phyloP scores from a whole-genome alignment of 805 yeast species.

The Candida cerambycidarum region DNA sequence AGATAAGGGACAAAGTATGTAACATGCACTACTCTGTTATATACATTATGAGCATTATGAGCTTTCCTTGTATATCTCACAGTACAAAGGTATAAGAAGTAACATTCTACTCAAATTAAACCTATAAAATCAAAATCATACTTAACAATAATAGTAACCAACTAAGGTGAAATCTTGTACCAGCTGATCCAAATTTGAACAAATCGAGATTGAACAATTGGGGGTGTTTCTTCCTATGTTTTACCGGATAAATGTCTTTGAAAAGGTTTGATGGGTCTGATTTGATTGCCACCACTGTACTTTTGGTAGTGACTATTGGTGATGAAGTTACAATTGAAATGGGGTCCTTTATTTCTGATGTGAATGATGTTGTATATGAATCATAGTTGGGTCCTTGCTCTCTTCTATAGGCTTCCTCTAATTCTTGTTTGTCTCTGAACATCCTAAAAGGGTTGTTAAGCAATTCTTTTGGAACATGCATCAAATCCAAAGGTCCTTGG shows the following conservation, averaged over 20 bases:
- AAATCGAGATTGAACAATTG: constrained; percentile 6
- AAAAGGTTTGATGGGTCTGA: background rate
- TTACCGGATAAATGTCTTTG: background rate
- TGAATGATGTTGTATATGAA: background rate
- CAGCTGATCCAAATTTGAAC: background rate
- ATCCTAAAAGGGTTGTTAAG: constrained; percentile 14
- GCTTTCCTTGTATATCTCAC: no score
- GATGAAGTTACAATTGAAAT: no score
- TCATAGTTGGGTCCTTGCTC: constrained; percentile 8
- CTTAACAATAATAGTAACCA: background rate
- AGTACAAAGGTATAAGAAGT: no score
- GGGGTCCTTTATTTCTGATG: no score
- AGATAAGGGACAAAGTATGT: no score
- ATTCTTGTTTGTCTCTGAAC: constrained; percentile 14
- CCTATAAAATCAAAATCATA: background rate
- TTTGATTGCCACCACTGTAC: no score
- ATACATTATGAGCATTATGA: no score
- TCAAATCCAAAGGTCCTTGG: no score
- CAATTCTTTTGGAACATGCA: constrained; percentile 1
- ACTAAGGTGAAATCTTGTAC: background rate
- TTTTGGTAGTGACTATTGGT: no score
- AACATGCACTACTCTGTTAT: no score
- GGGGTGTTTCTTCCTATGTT: constrained; percentile 1
- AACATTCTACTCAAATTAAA: no score
- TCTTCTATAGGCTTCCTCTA: constrained; percentile 13